phyloP scores from a whole-genome alignment of 495 filamentous ascomycete genomes.

The Amniculicola lignicola region DNA sequence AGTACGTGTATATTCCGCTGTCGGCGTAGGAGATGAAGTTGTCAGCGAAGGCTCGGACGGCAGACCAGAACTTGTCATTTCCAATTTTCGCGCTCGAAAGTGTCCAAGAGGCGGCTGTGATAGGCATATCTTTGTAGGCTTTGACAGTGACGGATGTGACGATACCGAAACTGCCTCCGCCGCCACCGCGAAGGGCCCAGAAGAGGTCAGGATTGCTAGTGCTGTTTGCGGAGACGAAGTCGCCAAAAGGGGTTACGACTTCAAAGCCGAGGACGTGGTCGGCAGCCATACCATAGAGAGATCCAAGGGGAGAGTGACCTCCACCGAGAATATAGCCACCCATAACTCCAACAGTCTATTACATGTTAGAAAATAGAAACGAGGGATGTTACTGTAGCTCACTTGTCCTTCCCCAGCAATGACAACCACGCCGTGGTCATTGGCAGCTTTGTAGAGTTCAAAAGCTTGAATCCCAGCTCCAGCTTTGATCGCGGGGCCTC shows the following conservation, averaged over 20 bases:
- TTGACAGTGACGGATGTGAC: constrained; percentile 28
- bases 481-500: constrained; percentile 27
- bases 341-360: constrained; percentile 31
- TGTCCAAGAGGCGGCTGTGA: constrained; percentile 17
- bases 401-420: constrained; percentile 31
- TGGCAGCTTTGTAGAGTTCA: constrained; percentile 28
- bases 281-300: constrained; percentile 30
- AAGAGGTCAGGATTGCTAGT: constrained; percentile 24
- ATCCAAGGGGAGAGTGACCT: constrained; percentile 29
- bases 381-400: background rate
- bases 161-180: constrained; percentile 27
- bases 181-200: constrained; percentile 28
- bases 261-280: constrained; percentile 28
- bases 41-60: constrained; percentile 15
- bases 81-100: constrained; percentile 18
- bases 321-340: constrained; percentile 32
- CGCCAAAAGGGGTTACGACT: constrained; percentile 17
- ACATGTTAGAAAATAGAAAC: constrained; percentile 34
- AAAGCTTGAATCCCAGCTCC: constrained; percentile 28
- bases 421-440: constrained; percentile 23
- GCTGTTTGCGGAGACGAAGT: constrained; percentile 23
- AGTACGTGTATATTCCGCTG: constrained; percentile 22
- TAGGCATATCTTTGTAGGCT: constrained; percentile 22
- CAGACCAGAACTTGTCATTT: constrained; percentile 21
- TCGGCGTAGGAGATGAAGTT: constrained; percentile 5